Conservation (phyloP, 2,329 filamentous ascomycete species). For the Beauveria sp. region DNA sequence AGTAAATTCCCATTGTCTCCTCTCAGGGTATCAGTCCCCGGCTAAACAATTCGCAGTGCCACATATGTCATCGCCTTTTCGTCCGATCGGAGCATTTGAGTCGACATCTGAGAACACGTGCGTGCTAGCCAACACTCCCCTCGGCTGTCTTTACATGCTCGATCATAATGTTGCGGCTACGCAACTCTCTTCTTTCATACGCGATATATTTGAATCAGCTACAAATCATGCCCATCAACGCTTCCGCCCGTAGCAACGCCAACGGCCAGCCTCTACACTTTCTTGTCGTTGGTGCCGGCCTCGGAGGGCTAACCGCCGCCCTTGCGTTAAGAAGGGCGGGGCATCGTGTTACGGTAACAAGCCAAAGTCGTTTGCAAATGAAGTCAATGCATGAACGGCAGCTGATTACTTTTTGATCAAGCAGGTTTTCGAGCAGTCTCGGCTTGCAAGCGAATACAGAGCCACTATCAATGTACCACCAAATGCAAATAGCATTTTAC, state of each 20-base stretch:
- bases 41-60: not conserved
- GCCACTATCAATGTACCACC: slow-evolving; percentile 53
- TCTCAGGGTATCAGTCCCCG: not conserved
- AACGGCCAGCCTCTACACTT: not conserved
- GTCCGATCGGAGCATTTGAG: not conserved
- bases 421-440: slow-evolving; percentile 46
- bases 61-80: not conserved
- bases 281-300: slow-evolving; percentile 34
- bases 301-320: slow-evolving; percentile 45
- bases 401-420: not conserved
- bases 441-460: slow-evolving; percentile 45
- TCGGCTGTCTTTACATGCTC: not conserved
- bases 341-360: slow-evolving; percentile 30
- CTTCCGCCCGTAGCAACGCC: not conserved
- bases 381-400: not conserved
- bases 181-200: not conserved
- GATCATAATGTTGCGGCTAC: not conserved
- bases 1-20: too few species aligned
- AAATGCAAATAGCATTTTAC: slow-evolving; percentile 50
- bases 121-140: not conserved
- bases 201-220: not conserved
- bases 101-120: not conserved
- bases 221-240: not conserved
- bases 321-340: slow-evolving; percentile 46
- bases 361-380: not conserved